phyloP scores from a whole-genome alignment of 2,329 filamentous ascomycete genomes.

The Clathrospora elynae region DNA sequence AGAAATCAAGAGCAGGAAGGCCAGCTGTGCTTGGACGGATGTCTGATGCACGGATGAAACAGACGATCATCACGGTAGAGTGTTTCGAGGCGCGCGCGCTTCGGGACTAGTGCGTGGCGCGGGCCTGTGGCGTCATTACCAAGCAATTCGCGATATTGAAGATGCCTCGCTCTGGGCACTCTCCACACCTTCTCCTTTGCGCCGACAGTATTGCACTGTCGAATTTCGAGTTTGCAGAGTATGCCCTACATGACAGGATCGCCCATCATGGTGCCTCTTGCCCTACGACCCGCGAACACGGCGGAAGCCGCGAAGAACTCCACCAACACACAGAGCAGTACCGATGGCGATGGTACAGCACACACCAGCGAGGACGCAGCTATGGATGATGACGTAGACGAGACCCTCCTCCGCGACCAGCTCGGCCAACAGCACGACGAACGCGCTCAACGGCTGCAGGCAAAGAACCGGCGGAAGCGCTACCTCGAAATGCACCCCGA shows the following conservation, averaged over 20 bases:
- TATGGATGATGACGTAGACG: conserved; percentile 23
- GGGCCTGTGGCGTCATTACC: conserved; percentile 36
- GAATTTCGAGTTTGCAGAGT: background rate
- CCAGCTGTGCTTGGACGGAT: conserved; percentile 39
- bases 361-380: conserved; percentile 16
- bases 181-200: background rate
- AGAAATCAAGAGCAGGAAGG: conserved; percentile 31
- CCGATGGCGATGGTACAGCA: conserved; percentile 3
- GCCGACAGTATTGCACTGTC: background rate
- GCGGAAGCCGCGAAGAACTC: conserved; percentile 10
- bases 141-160: conserved; percentile 6
- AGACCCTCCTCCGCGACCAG: conserved; percentile 17
- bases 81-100: conserved; percentile 26
- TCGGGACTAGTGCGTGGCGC: conserved; percentile 29
- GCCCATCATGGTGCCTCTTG: conserved; percentile 32
- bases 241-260: conserved; percentile 37
- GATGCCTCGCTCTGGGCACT: background rate
- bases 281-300: conserved; percentile 28
- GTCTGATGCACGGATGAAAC: conserved; percentile 45
- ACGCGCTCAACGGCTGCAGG: conserved; percentile 52
- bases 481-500: conserved; percentile 74
- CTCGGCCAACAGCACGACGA: conserved; percentile 24
- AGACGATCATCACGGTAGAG: conserved; percentile 31
- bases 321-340: conserved; percentile 6
- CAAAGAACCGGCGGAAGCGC: conserved; percentile 77